A percentile compares a stretch with the other conserved stretches of the same genome.
Evolutionary conservation across 2,329 filamentous ascomycete species (phyloP).

Genomic region (Aureobasidium namibiae): DNA sequence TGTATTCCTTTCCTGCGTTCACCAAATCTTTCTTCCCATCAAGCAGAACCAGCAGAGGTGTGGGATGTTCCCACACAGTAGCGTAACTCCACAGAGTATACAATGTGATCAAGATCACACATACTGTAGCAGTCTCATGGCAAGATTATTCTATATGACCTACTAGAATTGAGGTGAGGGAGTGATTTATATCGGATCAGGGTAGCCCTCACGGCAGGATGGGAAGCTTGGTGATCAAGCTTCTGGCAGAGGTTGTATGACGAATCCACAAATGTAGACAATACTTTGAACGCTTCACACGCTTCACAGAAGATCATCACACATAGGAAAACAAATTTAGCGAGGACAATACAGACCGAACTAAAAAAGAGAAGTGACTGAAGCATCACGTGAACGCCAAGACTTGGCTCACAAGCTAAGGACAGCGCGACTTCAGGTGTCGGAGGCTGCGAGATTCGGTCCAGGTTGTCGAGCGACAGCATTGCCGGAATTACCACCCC

Average conservation of each 20-base stretch:
- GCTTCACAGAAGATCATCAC: too few species aligned
- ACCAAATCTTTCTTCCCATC: too few species aligned
- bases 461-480: slow-evolving; percentile 1
- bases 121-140: neutral
- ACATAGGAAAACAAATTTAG: neutral
- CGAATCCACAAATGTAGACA: neutral
- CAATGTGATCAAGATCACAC: neutral
- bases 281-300: neutral
- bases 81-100: too few species aligned
- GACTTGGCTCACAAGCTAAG: neutral
- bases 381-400: neutral
- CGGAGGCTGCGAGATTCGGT: neutral
- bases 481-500: slow-evolving; percentile 1
- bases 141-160: too few species aligned
- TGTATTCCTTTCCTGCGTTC: too few species aligned
- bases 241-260: neutral
- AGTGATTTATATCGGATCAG: neutral
- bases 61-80: too few species aligned
- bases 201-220: neutral
- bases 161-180: neutral
- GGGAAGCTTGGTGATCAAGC: neutral
- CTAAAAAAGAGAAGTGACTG: neutral
- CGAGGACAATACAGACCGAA: neutral
- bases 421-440: neutral
- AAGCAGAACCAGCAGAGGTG: too few species aligned